A percentile compares a stretch with the other conserved stretches of the same genome.
These are phyloP conservation scores for Hypoxylon trugodes DNA, from an alignment of 495 filamentous ascomycete genomes.

Conservation along the genomic window DNA sequence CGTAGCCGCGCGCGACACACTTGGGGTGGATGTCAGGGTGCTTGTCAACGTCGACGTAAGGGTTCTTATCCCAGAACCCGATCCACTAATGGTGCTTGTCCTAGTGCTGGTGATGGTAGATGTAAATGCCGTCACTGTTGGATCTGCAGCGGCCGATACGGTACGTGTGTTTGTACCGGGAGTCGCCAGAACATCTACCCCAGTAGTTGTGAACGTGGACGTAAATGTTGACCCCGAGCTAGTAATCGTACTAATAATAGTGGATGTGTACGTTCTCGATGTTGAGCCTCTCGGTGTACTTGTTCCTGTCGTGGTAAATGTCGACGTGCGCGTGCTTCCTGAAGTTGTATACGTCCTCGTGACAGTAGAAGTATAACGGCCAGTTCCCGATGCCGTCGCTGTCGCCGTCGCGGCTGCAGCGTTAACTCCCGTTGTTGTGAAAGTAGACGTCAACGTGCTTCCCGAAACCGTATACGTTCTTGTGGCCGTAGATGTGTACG, in stretches of 20 bases:
- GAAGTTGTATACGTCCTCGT: conserved; percentile 10
- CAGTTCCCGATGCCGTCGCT: not conserved
- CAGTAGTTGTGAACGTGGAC: conserved; percentile 7
- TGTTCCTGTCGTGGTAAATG: conserved; percentile 5
- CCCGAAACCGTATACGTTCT: conserved; percentile 17
- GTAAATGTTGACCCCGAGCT: conserved; percentile 8
- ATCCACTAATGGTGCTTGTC: conserved; percentile 21
- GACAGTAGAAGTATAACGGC: conserved; percentile 10
- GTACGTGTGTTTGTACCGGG: not conserved
- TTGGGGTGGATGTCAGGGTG: conserved; percentile 21
- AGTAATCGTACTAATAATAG: conserved; percentile 15
- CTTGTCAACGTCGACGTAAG: conserved; percentile 29
- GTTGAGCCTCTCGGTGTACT: not conserved
- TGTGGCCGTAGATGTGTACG: conserved; percentile 8
- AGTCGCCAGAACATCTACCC: not conserved
- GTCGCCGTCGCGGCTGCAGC: not conserved
- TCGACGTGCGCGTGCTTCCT: conserved; percentile 8
- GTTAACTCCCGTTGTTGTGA: conserved; percentile 15
- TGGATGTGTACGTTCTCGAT: conserved; percentile 22
- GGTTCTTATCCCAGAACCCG: conserved; percentile 15
- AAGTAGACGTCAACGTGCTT: conserved; percentile 21
- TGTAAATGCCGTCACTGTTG: not conserved
- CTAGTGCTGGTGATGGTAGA: conserved; percentile 24
- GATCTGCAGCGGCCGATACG: not conserved
- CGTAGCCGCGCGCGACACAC: not conserved